Evolutionary conservation across 2,329 filamentous ascomycete genomes (phyloP).

Genomic region (Teratosphaeria destructans): DNA sequence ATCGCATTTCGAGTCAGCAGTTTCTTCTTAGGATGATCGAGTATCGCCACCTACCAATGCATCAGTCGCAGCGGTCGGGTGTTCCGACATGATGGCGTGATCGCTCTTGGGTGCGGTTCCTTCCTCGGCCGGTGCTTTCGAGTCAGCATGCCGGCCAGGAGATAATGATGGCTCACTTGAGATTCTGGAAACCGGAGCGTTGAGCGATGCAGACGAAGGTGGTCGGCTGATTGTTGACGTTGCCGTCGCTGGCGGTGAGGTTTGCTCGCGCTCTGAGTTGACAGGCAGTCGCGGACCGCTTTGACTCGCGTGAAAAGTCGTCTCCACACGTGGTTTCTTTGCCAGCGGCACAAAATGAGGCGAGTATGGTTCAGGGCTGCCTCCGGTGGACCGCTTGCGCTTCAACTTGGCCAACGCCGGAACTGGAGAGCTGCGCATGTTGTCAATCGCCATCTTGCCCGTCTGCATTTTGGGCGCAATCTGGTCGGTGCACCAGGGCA

Average conservation of each 20-base stretch:
- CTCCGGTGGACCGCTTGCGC: slow-evolving; percentile 44
- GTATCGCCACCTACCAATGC: neutral
- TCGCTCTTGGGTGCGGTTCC: slow-evolving; percentile 4
- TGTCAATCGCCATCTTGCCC: slow-evolving; percentile 32
- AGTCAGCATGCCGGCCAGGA: neutral
- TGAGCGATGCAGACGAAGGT: neutral
- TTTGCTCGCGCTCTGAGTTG: slow-evolving; percentile 3
- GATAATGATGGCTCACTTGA: neutral
- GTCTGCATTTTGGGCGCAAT: slow-evolving; percentile 28
- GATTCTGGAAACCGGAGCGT: neutral
- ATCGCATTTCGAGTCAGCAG: neutral
- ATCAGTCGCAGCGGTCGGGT: neutral
- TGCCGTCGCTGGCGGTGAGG: neutral
- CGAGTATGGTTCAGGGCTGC: slow-evolving; percentile 32
- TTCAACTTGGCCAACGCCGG: slow-evolving; percentile 44
- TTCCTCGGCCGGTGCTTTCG: slow-evolving; percentile 2
- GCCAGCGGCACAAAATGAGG: slow-evolving; percentile 8
- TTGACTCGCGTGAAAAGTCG: slow-evolving; percentile 14
- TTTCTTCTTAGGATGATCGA: neutral
- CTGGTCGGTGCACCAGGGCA: slow-evolving; percentile 36
- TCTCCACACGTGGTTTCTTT: slow-evolving; percentile 15
- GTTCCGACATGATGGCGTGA: neutral
- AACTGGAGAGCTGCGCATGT: slow-evolving; percentile 33
- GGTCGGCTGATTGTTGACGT: neutral
- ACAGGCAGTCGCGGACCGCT: slow-evolving; percentile 2